phyloP scores from a whole-genome alignment of 2,329 filamentous ascomycete genomes.

The Aureobasidium sp. region DNA sequence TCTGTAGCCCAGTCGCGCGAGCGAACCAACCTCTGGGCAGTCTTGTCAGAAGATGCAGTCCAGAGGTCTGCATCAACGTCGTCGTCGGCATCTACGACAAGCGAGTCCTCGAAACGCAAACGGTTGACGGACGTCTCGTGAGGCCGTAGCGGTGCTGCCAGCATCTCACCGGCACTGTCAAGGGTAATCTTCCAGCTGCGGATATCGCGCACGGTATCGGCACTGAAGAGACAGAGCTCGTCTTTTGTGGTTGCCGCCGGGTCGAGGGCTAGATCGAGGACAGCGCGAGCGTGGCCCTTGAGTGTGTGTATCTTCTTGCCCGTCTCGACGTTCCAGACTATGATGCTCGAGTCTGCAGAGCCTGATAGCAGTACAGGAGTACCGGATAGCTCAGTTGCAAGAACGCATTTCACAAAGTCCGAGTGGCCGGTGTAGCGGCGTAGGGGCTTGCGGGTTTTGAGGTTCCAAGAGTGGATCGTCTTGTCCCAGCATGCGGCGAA shows the following conservation, averaged over 20 bases:
- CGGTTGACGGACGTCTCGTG: constrained; percentile 90
- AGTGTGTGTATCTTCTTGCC: constrained; percentile 64
- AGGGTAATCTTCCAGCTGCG: constrained; percentile 62
- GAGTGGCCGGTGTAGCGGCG: constrained; percentile 61
- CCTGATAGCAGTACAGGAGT: constrained; percentile 46
- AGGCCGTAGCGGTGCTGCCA: constrained; percentile 52
- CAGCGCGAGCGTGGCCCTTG: constrained; percentile 67
- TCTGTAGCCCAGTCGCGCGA: constrained; percentile 60
- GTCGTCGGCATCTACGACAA: constrained; percentile 4
- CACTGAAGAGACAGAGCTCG: constrained; percentile 57
- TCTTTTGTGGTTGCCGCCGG: constrained; percentile 45
- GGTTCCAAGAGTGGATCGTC: constrained; percentile 75
- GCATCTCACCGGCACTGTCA: constrained; percentile 46
- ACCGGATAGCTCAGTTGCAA: constrained; percentile 51
- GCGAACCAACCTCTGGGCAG: constrained; percentile 68
- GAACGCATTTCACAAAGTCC: constrained; percentile 84
- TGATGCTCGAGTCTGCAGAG: constrained; percentile 38
- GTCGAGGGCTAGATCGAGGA: constrained; percentile 73
- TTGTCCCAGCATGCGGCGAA: constrained; percentile 96
- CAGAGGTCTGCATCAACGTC: constrained; percentile 62
- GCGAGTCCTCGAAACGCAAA: constrained; percentile 55
- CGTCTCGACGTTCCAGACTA: constrained; percentile 70
- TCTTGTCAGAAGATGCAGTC: constrained; percentile 90
- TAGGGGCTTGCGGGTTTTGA: constrained; percentile 45
- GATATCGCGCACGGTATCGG: constrained; percentile 56